These are phyloP conservation scores for Xylaria sp. DNA, from an alignment of 2,329 filamentous ascomycete genomes.

Conservation along the genomic window DNA sequence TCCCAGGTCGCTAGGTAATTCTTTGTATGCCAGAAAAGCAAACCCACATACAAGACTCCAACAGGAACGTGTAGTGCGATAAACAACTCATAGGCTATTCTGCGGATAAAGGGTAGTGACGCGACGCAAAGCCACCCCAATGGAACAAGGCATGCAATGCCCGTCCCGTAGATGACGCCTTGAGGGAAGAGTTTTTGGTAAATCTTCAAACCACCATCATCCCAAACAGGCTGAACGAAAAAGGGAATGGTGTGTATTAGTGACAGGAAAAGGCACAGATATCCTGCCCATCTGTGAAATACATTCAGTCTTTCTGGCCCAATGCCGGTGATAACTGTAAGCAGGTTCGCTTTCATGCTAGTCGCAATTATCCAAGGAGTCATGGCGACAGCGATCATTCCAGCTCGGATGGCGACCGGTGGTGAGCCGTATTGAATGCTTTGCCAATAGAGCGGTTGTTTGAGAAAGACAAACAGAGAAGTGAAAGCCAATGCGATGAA, in stretches of 20 bases:
- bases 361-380: constrained; percentile 91
- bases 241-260: constrained; percentile 88
- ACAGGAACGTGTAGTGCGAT: constrained; percentile 82
- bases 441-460: constrained; percentile 86
- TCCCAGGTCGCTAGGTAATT: constrained; percentile 90
- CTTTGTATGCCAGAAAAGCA: constrained; percentile 95
- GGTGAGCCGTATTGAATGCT: constrained; percentile 88
- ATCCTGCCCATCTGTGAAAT: constrained; percentile 89
- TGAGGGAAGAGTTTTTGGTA: constrained; percentile 73
- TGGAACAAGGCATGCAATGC: constrained; percentile 80
- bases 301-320: constrained; percentile 92
- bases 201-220: constrained; percentile 73
- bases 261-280: constrained; percentile 81
- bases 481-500: constrained; percentile 73
- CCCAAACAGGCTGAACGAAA: constrained; percentile 86
- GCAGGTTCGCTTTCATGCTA: constrained; percentile 88
- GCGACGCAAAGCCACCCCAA: constrained; percentile 83
- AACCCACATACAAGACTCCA: constrained; percentile 77
- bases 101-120: constrained; percentile 79
- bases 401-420: constrained; percentile 82
- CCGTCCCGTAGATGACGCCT: constrained; percentile 81
- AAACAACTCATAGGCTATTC: constrained; percentile 84
- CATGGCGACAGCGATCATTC: constrained; percentile 91
- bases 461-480: constrained; percentile 81
- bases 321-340: constrained; percentile 85